phyloP scores from a whole-genome alignment of 2,329 filamentous ascomycete genomes.

The Hymenoscyphus occultus region DNA sequence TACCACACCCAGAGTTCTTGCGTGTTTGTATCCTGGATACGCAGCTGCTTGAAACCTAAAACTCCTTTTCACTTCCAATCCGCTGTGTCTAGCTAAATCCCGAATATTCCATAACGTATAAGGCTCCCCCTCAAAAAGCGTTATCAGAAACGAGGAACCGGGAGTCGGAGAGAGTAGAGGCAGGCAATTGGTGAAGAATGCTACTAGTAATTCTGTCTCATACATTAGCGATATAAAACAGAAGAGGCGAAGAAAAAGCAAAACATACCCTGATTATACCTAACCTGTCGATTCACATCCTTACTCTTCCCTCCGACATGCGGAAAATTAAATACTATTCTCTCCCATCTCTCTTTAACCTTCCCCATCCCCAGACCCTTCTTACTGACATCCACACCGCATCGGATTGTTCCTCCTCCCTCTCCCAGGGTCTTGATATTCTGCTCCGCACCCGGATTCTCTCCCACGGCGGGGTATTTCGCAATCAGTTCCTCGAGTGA shows the following conservation, averaged over 20 bases:
- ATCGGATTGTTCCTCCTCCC: slow-evolving; percentile 48
- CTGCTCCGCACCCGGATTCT: slow-evolving; percentile 28
- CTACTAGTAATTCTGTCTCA: slow-evolving; percentile 58
- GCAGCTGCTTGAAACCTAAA: slow-evolving; percentile 64
- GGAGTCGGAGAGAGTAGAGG: slow-evolving; percentile 47
- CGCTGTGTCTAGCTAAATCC: slow-evolving; percentile 77
- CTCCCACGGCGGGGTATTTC: slow-evolving; percentile 71
- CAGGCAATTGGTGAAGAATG: slow-evolving; percentile 59
- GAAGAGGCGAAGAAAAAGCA: slow-evolving; percentile 1
- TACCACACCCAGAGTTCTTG: slow-evolving; percentile 67
- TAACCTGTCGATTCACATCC: slow-evolving; percentile 91
- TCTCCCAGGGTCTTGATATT: slow-evolving; percentile 56
- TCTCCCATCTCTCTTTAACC: slow-evolving; percentile 58
- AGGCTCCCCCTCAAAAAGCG: slow-evolving; percentile 88
- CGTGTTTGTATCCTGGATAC: slow-evolving; percentile 74
- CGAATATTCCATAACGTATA: slow-evolving; percentile 95
- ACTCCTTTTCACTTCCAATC: slow-evolving; percentile 66
- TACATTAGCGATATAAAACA: neutral
- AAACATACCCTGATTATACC: slow-evolving; percentile 68
- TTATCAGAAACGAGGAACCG: slow-evolving; percentile 67
- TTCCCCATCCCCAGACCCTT: slow-evolving; percentile 26
- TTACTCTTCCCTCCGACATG: slow-evolving; percentile 90
- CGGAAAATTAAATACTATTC: slow-evolving; percentile 93
- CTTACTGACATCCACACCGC: slow-evolving; percentile 65
- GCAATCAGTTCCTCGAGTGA: slow-evolving; percentile 53